phyloP scores from a whole-genome alignment of 768 basidiomycete species.

The Hypholoma fasciculare region DNA sequence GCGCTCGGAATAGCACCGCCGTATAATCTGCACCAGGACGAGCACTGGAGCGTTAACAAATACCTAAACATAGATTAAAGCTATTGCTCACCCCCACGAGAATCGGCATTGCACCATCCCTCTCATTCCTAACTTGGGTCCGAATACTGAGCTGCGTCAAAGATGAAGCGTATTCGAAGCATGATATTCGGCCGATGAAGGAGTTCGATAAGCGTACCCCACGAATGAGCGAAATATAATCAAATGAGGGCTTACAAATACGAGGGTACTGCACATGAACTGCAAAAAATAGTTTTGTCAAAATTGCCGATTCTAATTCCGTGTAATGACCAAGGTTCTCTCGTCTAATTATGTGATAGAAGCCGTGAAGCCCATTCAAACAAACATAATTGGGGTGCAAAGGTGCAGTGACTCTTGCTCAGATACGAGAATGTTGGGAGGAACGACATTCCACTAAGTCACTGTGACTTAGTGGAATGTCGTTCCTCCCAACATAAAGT shows the following conservation, averaged over 20 bases:
- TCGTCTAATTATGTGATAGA: too few species aligned
- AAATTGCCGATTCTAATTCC: neutral
- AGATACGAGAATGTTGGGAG: too few species aligned
- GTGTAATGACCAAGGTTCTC: too few species aligned
- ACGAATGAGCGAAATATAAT: neutral
- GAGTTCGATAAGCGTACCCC: neutral
- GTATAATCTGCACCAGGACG: slow-evolving; percentile 43
- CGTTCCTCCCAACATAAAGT: too few species aligned
- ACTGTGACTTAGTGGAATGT: too few species aligned
- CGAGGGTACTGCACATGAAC: slow-evolving; percentile 52
- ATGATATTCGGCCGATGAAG: too few species aligned
- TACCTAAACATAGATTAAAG: neutral
- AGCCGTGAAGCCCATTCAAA: too few species aligned
- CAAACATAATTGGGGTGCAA: too few species aligned
- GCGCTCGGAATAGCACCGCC: slow-evolving; percentile 52
- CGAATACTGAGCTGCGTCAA: slow-evolving; percentile 55
- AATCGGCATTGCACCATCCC: slow-evolving; percentile 71
- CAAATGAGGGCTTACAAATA: slow-evolving; percentile 46
- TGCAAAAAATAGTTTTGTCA: slow-evolving; percentile 9
- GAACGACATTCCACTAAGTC: too few species aligned
- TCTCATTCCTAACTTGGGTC: slow-evolving; percentile 77
- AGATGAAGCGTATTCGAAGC: neutral
- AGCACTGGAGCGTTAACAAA: neutral
- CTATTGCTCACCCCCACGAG: slow-evolving; percentile 27
- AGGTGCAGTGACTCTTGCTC: too few species aligned